Conservation (phyloP, 805 yeast species). For the Wickerhamomyces pijperi region DNA sequence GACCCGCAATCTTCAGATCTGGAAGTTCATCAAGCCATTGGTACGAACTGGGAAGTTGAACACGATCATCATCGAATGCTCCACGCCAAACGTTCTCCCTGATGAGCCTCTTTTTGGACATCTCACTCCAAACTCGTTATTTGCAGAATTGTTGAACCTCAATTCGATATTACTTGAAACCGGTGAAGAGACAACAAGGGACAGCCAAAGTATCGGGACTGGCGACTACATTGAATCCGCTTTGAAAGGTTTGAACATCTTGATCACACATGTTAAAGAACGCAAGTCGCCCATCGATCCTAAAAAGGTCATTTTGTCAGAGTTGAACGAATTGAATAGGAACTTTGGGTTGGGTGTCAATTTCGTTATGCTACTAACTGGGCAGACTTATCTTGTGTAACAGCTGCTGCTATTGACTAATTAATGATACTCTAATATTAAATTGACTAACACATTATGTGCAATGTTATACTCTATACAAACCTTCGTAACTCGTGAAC, state of each 20-base stretch:
- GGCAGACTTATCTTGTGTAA: constrained; percentile 28
- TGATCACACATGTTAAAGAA: constrained; percentile 37
- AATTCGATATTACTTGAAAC: neutral
- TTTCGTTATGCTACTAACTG: constrained; percentile 46
- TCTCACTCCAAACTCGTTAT: constrained; percentile 53
- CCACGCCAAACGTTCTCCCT: constrained; percentile 36
- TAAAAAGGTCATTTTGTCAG: constrained; percentile 36
- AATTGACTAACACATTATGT: too few species aligned
- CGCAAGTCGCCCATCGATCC: constrained; percentile 36
- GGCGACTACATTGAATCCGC: constrained; percentile 1
- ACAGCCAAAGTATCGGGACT: neutral
- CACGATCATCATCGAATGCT: constrained; percentile 70
- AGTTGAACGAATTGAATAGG: constrained; percentile 36
- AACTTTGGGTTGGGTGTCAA: constrained; percentile 28
- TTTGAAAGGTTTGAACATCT: constrained; percentile 14
- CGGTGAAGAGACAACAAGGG: too few species aligned
- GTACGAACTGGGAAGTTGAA: constrained; percentile 30
- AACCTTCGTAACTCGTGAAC: too few species aligned
- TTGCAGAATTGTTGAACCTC: constrained; percentile 36
- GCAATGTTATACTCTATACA: too few species aligned
- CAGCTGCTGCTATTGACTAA: too few species aligned
- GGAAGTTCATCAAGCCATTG: constrained; percentile 43
- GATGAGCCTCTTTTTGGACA: constrained; percentile 64
- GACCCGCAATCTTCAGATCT: constrained; percentile 30
- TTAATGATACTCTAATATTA: too few species aligned